Evolutionary conservation across 441 rosid species (phyloP).

Genomic region (Gossypium trilobum): DNA sequence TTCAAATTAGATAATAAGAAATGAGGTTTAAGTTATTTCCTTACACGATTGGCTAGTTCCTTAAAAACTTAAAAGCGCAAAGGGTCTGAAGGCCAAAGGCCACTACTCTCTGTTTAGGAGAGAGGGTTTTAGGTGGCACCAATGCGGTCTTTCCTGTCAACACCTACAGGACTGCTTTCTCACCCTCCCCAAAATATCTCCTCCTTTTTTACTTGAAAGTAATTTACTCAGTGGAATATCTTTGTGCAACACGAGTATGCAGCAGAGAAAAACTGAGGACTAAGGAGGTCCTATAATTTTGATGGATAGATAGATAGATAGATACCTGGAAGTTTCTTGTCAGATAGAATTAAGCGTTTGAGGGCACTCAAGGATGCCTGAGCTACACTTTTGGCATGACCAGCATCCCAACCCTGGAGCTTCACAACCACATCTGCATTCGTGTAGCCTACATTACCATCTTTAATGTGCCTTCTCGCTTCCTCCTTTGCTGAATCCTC

Average conservation of each 20-base stretch:
- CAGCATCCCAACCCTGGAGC: conserved; percentile 76
- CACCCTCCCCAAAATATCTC: neutral
- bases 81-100: too few species aligned
- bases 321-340: conserved; percentile 73
- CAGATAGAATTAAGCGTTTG: conserved; percentile 61
- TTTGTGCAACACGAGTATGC: too few species aligned
- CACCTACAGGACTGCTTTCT: neutral
- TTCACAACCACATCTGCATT: conserved; percentile 83
- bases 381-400: conserved; percentile 66
- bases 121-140: neutral
- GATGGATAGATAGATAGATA: neutral
- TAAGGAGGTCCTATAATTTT: neutral
- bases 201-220: too few species aligned
- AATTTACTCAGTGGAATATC: neutral
- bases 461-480: conserved; percentile 44
- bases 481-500: conserved; percentile 76
- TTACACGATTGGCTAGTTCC: too few species aligned
- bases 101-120: neutral
- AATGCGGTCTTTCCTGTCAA: neutral
- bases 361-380: conserved; percentile 83
- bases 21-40: too few species aligned
- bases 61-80: too few species aligned
- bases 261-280: too few species aligned
- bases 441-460: conserved; percentile 51
- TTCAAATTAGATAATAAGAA: too few species aligned